Percentiles rank a stretch among this genome's conserved stretches.
Evolutionary conservation across 2,329 filamentous ascomycete species (phyloP).

Genomic region (Colletotrichum limetticola): DNA sequence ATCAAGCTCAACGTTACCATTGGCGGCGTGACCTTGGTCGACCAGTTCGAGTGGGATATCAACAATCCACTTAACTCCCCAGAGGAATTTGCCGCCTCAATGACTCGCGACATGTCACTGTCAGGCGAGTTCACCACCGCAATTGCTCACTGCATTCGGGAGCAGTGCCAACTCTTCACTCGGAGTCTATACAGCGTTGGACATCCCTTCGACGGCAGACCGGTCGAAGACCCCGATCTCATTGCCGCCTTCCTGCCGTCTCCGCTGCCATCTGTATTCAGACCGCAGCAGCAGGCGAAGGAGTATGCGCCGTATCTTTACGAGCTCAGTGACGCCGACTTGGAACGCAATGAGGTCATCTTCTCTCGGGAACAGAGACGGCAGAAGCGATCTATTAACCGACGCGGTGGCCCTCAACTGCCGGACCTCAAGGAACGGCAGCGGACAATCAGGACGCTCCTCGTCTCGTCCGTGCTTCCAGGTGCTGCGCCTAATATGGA

Average conservation of each 20-base stretch:
- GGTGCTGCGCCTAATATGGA: constrained; percentile 84
- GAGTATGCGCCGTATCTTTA: constrained; percentile 95
- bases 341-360: constrained; percentile 91
- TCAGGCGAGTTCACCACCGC: constrained; percentile 97
- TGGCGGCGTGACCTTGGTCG: constrained; percentile 90
- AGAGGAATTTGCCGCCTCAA: constrained; percentile 90
- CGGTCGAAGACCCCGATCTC: constrained; percentile 91
- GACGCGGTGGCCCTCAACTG: constrained; percentile 89
- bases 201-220: constrained; percentile 93
- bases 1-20: constrained; percentile 99
- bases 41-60: constrained; percentile 99
- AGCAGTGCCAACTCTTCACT: constrained; percentile 94
- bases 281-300: constrained; percentile 91
- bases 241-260: constrained; percentile 86
- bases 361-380: constrained; percentile 93
- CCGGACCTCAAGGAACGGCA: constrained; percentile 97
- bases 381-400: constrained; percentile 94
- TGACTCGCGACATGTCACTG: constrained; percentile 90
- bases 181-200: constrained; percentile 92
- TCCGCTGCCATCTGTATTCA: constrained; percentile 84
- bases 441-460: constrained; percentile 89
- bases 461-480: constrained; percentile 92
- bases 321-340: constrained; percentile 88
- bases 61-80: constrained; percentile 94
- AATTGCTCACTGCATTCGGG: constrained; percentile 96